A percentile compares a stretch with the other conserved stretches of the same genome.
Conservation (phyloP, 306 rosid genomes). For the Glycine soja region DNA sequence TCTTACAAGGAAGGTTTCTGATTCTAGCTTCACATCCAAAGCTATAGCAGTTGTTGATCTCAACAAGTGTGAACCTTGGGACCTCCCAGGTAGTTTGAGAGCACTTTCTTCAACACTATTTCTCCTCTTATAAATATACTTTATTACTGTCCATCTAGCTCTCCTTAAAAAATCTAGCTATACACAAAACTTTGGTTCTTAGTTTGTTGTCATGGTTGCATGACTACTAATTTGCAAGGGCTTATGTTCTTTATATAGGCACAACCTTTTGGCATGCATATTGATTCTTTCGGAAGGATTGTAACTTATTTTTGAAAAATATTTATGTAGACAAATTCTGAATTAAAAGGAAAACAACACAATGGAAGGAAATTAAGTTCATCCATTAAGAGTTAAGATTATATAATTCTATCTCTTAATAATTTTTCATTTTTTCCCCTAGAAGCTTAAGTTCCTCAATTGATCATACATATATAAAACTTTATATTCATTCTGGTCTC, state of each 20-base stretch:
- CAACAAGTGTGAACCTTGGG: constrained; percentile 96
- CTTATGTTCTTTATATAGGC: background rate
- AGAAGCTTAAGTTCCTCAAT: background rate
- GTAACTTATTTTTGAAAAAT: background rate
- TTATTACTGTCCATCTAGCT: background rate
- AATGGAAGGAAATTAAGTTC: background rate
- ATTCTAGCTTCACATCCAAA: constrained; percentile 66
- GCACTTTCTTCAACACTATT: background rate
- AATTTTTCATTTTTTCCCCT: background rate
- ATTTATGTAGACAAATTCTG: background rate
- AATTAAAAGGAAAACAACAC: background rate
- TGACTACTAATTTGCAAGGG: background rate
- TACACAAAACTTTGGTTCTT: background rate
- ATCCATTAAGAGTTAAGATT: background rate
- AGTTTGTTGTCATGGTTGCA: background rate
- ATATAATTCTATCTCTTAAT: background rate
- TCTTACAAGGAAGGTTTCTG: constrained; percentile 74
- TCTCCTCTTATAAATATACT: background rate
- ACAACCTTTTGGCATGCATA: background rate
- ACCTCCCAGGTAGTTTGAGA: constrained; percentile 72
- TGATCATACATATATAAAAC: background rate
- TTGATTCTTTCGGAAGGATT: background rate
- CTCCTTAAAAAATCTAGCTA: background rate
- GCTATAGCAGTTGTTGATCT: constrained; percentile 90
- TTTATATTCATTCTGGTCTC: background rate